These are phyloP conservation scores for Didymella exigua DNA, from an alignment of 2,329 filamentous ascomycete species.

Conservation along the genomic window DNA sequence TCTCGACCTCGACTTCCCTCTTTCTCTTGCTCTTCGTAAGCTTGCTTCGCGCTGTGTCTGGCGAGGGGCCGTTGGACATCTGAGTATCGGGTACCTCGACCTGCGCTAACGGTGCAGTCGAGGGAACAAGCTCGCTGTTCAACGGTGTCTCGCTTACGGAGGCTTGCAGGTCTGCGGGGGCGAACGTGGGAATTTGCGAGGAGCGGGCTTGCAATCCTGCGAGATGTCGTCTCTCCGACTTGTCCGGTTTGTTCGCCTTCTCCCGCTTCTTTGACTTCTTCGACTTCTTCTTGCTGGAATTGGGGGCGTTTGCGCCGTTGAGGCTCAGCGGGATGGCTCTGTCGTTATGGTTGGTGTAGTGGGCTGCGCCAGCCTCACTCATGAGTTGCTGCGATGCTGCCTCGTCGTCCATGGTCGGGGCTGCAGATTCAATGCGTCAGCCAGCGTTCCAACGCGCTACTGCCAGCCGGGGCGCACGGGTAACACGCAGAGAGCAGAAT, in stretches of 20 bases:
- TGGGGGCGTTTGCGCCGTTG: not conserved
- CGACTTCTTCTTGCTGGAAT: not conserved
- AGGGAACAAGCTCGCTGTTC: not conserved
- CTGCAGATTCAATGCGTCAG: slow-evolving; percentile 22
- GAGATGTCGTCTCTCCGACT: not conserved
- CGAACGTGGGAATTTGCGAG: not conserved
- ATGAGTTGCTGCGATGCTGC: slow-evolving; percentile 31
- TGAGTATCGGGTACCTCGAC: slow-evolving; percentile 26
- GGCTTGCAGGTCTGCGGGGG: not conserved
- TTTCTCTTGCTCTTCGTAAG: slow-evolving; percentile 1
- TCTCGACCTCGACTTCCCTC: not conserved
- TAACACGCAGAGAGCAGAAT: not conserved
- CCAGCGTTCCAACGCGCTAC: not conserved
- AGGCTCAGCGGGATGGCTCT: slow-evolving; percentile 8
- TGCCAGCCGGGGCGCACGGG: not conserved
- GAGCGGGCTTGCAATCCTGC: not conserved
- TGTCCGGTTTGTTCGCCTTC: not conserved
- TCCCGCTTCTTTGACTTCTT: not conserved
- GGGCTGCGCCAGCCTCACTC: slow-evolving; percentile 18
- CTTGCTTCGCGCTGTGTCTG: not conserved
- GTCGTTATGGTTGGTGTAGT: not conserved
- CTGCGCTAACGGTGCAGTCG: not conserved
- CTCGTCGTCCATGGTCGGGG: slow-evolving; percentile 26
- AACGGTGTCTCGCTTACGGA: slow-evolving; percentile 2
- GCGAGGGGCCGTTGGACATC: not conserved